Percentiles rank a stretch among this genome's conserved stretches.
These are phyloP conservation scores for Calonectria honghensis DNA, from an alignment of 2,329 filamentous ascomycete species.

Conservation along the genomic window DNA sequence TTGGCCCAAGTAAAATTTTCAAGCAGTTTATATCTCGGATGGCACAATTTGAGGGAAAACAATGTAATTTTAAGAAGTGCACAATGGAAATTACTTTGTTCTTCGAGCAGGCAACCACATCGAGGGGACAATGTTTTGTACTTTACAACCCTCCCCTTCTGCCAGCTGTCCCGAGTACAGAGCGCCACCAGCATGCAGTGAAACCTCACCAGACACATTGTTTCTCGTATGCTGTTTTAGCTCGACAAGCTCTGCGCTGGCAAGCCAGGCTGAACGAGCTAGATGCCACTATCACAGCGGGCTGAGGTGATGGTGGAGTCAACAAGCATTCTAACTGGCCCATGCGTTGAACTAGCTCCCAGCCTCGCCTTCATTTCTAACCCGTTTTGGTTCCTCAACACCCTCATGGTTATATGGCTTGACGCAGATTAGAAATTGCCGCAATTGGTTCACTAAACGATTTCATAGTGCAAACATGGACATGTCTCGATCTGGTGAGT, in stretches of 20 bases:
- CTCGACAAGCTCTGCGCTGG: background rate
- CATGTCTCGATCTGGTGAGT: background rate
- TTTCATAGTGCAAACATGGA: no score
- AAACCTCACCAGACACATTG: background rate
- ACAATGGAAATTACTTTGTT: no score
- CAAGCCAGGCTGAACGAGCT: background rate
- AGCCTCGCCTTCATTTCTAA: background rate
- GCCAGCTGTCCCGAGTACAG: background rate
- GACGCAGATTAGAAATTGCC: background rate
- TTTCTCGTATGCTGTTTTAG: background rate
- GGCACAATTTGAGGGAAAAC: background rate
- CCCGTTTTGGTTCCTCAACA: background rate
- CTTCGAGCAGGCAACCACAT: no score
- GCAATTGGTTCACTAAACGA: no score
- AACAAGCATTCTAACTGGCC: background rate
- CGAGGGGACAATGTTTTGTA: background rate
- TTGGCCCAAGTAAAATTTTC: background rate
- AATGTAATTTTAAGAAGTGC: no score
- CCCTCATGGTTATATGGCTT: background rate
- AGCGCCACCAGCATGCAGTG: background rate
- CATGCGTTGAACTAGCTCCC: background rate
- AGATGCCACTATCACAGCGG: background rate
- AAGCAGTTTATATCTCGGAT: background rate
- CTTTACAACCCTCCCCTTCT: background rate
- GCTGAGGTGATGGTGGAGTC: background rate